Base-by-base conservation (phyloP, 2,329 filamentous ascomycete genomes). In the Fusarium sp. region DNA sequence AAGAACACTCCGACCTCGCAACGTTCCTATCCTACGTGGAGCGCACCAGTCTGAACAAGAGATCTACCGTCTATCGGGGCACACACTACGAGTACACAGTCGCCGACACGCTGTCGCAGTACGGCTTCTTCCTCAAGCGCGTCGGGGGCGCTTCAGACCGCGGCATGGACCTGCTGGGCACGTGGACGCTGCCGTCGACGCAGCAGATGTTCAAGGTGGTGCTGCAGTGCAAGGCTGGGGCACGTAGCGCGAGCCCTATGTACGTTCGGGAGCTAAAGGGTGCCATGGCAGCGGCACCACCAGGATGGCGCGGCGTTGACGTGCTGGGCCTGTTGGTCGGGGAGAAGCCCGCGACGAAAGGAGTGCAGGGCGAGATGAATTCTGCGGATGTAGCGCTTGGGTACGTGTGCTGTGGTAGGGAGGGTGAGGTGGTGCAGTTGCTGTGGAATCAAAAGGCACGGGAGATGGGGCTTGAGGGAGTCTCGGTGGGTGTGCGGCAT, bases 1-100 rank as follows among this genome's bases (percentile, higher is more conserved):
- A 76, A 24, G 78, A 85, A 41, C 91, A 93, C 73, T 78, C 85
- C 64, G 83, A 89, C 69, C 80, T 92, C 5, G 65, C 79, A 1
- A 85, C 87, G 0, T 94, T 92, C 73, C 74, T 90, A 26, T 78
- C 81, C 25, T 88, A 93, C 73, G 88, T 88, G 6, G 73, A 80
- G 19, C 83, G 83, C 45, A 81, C 78, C 0, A 79, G 81, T 1
- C 79, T 92, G 22, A 81, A 85, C 61, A 74, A 78, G 1, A 76
- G 74, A 5, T 86, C 84, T 13, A 87, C 85, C 0, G 81, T 87
- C 40, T 93, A 88, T 72, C 79, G 88, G 38, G 91, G 91, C 64
- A 94, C 91, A 0, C 85, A 85, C 73, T 94, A 91, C 77, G 91
- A 95, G 75, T 94, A 94, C 78, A 86, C 80, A 0, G 84, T 87